Base-by-base conservation (phyloP, 2,329 filamentous ascomycete species). In the Verticillium zaregamsianum region DNA sequence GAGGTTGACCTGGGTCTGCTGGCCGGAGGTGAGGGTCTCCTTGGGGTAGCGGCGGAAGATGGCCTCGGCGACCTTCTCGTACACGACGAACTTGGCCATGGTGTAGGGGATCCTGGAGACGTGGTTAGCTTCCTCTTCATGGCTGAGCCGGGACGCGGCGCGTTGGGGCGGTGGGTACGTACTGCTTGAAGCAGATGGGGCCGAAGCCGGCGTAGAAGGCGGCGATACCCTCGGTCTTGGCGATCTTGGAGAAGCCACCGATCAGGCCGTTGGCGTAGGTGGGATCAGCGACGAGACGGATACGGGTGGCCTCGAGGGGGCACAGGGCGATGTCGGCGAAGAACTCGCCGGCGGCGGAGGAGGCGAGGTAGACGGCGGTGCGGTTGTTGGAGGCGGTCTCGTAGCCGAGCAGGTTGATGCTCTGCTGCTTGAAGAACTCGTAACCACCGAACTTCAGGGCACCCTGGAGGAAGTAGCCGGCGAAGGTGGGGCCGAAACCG, bases 391-490 rank as follows among this genome's bases (percentile, higher is more conserved):
- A 83, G 70, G 91, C 91, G 67, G 82, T 86, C 79, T 93, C 90
- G 76, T 88, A 88, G 73, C 92, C 92, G 73, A 96, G 79, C 66
- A 83, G 65, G 83, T 92, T 90, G 80, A 96, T 95, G 75, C 82
- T 86, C 81, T 95, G 90, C 83, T 93, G 87, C 89, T 96, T 96
- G 90, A 96, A 96, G 82, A 96, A 89, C 82, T 96, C 92, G 80
- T 96, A 96, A 77, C 92, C 92, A 78, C 92, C 92, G 79, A 93
- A 93, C 83, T 96, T 96, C 86, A 95, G 88, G 72, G 91, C 90
- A 76, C 92, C 92, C 83, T 96, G 92, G 72, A 96, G 88, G 89
- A 96, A 96, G 84, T 96, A 96, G 78, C 92, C 92, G 68, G 92
- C 90, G 69, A 88, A 88, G 74, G 92, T 96, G 72, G 92, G 92